Base-by-base conservation (phyloP, 768 basidiomycete species). In the Phaffia australis region DNA sequence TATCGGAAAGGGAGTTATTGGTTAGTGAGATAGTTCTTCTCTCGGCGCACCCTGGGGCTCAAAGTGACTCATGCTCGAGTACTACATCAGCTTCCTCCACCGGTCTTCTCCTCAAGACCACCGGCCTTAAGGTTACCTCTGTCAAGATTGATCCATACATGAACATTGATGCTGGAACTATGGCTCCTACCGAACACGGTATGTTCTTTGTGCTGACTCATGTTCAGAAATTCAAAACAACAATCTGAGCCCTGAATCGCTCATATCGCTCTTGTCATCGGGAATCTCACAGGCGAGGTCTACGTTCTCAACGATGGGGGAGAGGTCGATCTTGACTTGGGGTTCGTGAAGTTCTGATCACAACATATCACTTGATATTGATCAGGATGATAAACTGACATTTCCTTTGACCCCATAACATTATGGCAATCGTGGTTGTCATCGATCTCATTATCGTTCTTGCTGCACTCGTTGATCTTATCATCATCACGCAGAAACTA, bases 111-210 rank as follows among this genome's bases (percentile, higher is more conserved):
- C 81, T 99, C 75, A 97, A 97, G 79, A 97, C 89, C 54, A 85
- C 87, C 48, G 94, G 94, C 56, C 81, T 95, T 69, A 95, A 92
- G 79, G 94, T 97, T 72, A 99, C 94, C 9, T 89, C 94, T 15
- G 97, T 99, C 81, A 99, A 99, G 79, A 98, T 99, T 73, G 94
- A 99, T 76, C 94, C 94, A 18, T 99, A 99, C 73, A 98, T 99
- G 94, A 99, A 99, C 79, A 97, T 99, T 72, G 94, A 99, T 81
- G 94, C 94, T 27, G 94, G 94, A 47, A 98, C 94, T 23, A 99
- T 99, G 94, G 82, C 90, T 59, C 94, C 94, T 18, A 94, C 92
- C 19, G 94, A 99, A 77, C 94, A 99, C 75, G 94, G 93, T 89
- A 76, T 81, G 85, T 73, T 25, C 52, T 46, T 70, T 54, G 49